These are phyloP conservation scores for Hypomyces perniciosus DNA, from an alignment of 2,329 filamentous ascomycete genomes.

Conservation along the genomic window DNA sequence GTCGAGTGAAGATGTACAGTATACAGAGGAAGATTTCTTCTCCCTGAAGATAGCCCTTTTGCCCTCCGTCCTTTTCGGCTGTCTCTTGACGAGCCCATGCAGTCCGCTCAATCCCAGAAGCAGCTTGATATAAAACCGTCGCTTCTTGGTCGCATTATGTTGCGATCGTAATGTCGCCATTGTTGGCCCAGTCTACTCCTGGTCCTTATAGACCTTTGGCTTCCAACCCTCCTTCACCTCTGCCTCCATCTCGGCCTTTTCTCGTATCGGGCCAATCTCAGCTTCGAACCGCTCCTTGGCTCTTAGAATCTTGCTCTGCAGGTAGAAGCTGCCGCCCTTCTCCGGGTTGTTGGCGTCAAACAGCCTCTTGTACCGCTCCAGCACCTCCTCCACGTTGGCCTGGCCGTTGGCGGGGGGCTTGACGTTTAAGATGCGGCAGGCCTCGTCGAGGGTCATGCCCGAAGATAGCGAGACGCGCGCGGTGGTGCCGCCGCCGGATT, in stretches of 20 bases:
- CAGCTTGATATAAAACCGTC: constrained; percentile 1
- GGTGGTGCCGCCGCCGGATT: constrained; percentile 48
- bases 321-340: constrained; percentile 95
- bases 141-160: constrained; percentile 1
- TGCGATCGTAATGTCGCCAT: constrained; percentile 3
- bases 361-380: constrained; percentile 84
- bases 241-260: constrained; percentile 66
- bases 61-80: background rate
- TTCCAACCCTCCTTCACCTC: constrained; percentile 84
- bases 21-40: constrained; percentile 24
- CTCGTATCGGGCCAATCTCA: constrained; percentile 68
- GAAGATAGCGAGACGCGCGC: constrained; percentile 52
- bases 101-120: background rate
- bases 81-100: background rate
- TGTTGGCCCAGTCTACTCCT: constrained; percentile 35
- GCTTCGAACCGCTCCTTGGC: constrained; percentile 88
- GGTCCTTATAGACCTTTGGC: constrained; percentile 90
- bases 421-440: constrained; percentile 95
- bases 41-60: background rate
- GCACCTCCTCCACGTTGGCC: constrained; percentile 71
- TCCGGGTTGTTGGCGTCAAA: constrained; percentile 93
- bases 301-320: constrained; percentile 92
- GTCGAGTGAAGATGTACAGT: constrained; percentile 49
- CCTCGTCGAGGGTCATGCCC: constrained; percentile 89
- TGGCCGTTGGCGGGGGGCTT: constrained; percentile 71